Base-by-base conservation (phyloP, 2,329 filamentous ascomycete species). In the Ophiosphaerella herpotricha region DNA sequence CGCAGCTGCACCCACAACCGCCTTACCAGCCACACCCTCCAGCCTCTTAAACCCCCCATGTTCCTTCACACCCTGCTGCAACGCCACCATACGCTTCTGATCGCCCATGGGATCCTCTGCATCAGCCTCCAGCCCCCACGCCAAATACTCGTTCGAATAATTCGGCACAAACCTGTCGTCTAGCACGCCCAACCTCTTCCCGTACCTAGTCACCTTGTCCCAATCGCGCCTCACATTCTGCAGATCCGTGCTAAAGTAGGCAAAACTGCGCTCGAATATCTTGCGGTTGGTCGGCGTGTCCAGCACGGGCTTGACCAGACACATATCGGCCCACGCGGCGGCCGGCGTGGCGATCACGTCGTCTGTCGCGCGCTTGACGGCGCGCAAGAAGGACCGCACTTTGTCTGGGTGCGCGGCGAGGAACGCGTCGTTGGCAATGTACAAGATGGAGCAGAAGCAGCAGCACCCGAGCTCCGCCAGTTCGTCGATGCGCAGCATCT, bases 401-500 rank as follows among this genome's bases (percentile, higher is more conserved):
- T 86, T 85, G 1, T 84, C 85, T 0, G 84, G 84, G 74, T 90
- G 83, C 52, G 82, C 76, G n/a, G 77, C 69, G 38, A 91, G 73
- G 75, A 91, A 91, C 7, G 66, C 66, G 63, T 91, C 87, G 73
- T 91, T 91, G 18, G 85, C 88, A 57, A 91, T 91, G 78, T 91
- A 91, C 35, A 91, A 79, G 70, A 91, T 89, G 24, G 85, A 85
- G 75, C 88, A 91, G 82, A 91, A 91, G 80, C 88, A 91, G 82
- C 88, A 91, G 77, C 88, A 91, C 42, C 88, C 88, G 3, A 91
- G 79, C 71, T 90, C 86, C 31, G 88, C 88, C 24, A 91, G 85
- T 76, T 91, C 83, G 69, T 91, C 88, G 66, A 91, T 91, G 63
- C 88, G 85, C 14, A 91, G 82, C 88, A 91, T 91, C 74, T 89